These are phyloP conservation scores for Lentinus polychrous DNA, from an alignment of 1,284 basidiomycete genomes.

Conservation along the genomic window DNA sequence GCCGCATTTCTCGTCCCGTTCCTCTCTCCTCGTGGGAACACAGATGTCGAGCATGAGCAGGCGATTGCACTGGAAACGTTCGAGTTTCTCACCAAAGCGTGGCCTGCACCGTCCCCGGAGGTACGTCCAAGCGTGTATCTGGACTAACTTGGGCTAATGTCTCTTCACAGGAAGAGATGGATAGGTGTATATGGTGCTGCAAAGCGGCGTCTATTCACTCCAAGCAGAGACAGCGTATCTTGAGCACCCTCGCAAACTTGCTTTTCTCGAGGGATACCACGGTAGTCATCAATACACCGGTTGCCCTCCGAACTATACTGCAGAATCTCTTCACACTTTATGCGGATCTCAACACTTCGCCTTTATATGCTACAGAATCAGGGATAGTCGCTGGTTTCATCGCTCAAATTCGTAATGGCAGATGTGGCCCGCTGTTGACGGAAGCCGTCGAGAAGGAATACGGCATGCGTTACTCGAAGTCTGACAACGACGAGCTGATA, in stretches of 20 bases:
- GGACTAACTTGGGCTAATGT: not conserved
- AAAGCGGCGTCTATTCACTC: conserved; percentile 42
- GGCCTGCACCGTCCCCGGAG: conserved; percentile 47
- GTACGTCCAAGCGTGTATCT: conserved; percentile 17
- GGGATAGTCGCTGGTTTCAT: conserved; percentile 25
- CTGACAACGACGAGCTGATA: conserved; percentile 24
- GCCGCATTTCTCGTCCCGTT: conserved; percentile 54
- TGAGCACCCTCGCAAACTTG: conserved; percentile 42
- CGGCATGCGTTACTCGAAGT: conserved; percentile 22
- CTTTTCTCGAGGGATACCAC: conserved; percentile 39
- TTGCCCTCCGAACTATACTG: conserved; percentile 45
- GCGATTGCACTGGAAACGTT: conserved; percentile 54
- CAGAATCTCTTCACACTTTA: conserved; percentile 47
- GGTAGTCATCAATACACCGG: conserved; percentile 35
- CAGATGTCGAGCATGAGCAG: conserved; percentile 41
- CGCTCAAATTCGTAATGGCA: conserved; percentile 21
- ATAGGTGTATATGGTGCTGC: conserved; percentile 62
- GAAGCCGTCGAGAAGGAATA: conserved; percentile 31
- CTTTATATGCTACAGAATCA: conserved; percentile 17
- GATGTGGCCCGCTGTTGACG: conserved; percentile 23
- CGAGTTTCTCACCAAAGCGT: conserved; percentile 47
- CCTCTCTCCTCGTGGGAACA: conserved; percentile 28
- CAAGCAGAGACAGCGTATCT: conserved; percentile 37
- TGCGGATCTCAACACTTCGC: conserved; percentile 24
- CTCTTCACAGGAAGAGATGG: conserved; percentile 38